Conservation (phyloP, 2,329 filamentous ascomycete genomes). For the Xylaria sp. region DNA sequence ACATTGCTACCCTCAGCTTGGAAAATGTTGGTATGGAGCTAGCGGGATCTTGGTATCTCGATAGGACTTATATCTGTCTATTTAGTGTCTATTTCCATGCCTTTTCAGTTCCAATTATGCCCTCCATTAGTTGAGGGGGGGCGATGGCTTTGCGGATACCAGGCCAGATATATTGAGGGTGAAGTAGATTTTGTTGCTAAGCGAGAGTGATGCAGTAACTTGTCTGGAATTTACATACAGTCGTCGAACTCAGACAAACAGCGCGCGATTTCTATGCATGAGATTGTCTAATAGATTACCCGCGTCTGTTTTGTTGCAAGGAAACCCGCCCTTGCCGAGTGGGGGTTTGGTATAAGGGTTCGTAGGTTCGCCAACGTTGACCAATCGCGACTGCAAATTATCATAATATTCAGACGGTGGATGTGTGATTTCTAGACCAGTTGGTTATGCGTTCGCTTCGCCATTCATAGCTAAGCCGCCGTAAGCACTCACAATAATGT, state of each 20-base stretch:
- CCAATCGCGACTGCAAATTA: conserved; percentile 1
- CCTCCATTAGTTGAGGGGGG: too few relatives aligned
- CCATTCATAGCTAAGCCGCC: not conserved
- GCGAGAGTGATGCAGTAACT: too few relatives aligned
- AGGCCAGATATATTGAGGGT: too few relatives aligned
- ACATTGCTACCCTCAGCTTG: not conserved
- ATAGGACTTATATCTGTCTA: too few relatives aligned
- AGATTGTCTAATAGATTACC: not conserved
- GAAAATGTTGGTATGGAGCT: not conserved
- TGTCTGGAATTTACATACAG: too few relatives aligned
- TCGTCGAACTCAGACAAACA: too few relatives aligned
- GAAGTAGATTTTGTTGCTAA: too few relatives aligned
- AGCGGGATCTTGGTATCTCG: too few relatives aligned
- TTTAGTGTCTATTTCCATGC: too few relatives aligned
- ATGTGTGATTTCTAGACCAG: not conserved
- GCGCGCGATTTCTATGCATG: too few relatives aligned
- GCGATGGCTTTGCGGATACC: too few relatives aligned
- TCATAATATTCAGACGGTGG: not conserved
- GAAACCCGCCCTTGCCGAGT: not conserved
- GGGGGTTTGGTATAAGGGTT: not conserved
- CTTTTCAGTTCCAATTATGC: too few relatives aligned
- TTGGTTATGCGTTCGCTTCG: conserved; percentile 6
- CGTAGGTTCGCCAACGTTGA: not conserved
- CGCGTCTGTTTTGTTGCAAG: not conserved
- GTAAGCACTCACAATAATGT: not conserved